A percentile compares a stretch with the other conserved stretches of the same genome.
phyloP scores from a whole-genome alignment of 1,139 yeast genomes.

The Blastobotrys arbuscula region DNA sequence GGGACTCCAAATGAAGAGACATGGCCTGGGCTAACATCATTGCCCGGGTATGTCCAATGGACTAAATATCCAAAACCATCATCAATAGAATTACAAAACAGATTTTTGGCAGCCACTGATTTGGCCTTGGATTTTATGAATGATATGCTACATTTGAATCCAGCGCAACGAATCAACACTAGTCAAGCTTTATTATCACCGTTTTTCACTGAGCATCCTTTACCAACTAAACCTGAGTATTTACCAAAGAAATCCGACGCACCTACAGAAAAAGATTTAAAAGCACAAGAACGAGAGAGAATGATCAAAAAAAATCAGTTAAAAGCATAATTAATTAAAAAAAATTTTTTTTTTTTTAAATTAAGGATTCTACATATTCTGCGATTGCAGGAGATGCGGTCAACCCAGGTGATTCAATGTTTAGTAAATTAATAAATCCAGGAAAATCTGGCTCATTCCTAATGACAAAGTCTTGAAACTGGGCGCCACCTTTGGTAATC shows the following conservation, averaged over 20 bases:
- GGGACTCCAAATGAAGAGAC: conserved; percentile 92
- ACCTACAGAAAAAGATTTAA: conserved; percentile 22
- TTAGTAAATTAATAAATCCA: conserved; percentile 74
- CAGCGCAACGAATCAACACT: conserved; percentile 64
- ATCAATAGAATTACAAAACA: conserved; percentile 67
- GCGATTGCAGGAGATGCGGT: conserved; percentile 81
- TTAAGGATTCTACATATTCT: conserved; percentile 53
- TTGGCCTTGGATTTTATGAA: conserved; percentile 72
- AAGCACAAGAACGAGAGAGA: conserved; percentile 22
- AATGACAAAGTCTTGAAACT: conserved; percentile 69
- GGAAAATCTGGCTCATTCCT: conserved; percentile 60
- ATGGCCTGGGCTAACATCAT: conserved; percentile 85
- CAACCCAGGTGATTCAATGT: conserved; percentile 88
- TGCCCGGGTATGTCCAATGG: conserved; percentile 56
- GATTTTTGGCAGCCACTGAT: conserved; percentile 92
- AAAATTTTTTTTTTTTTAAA: conserved; percentile 5
- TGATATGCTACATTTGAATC: conserved; percentile 73
- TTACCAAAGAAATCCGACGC: conserved; percentile 49
- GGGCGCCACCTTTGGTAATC: conserved; percentile 41
- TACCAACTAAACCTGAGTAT: conserved; percentile 65
- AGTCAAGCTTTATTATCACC: conserved; percentile 59
- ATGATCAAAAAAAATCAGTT: conserved; percentile 25
- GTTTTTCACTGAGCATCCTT: conserved; percentile 70
- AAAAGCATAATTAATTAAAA: neutral
- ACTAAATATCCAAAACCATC: conserved; percentile 72